A percentile compares a stretch with the other conserved stretches of the same genome.
Conservation (phyloP, 495 filamentous ascomycete genomes). For the Xylaria castorea region DNA sequence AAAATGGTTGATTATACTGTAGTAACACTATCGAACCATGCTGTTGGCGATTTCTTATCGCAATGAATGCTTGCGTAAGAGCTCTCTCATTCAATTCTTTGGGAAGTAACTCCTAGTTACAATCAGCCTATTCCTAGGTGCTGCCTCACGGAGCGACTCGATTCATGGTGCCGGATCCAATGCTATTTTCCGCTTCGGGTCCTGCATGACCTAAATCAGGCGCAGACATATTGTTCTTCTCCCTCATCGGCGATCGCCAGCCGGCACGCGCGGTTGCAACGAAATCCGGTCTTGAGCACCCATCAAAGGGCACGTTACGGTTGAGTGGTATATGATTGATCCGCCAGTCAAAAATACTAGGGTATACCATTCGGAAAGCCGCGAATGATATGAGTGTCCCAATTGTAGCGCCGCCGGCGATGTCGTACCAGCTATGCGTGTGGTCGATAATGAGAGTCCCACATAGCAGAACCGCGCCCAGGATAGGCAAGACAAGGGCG, state of each 20-base stretch:
- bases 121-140: not conserved
- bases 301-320: constrained; percentile 33
- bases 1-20: constrained; percentile 14
- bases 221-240: not conserved
- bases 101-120: not conserved
- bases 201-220: not conserved
- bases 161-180: not conserved
- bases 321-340: constrained; percentile 52
- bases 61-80: not conserved
- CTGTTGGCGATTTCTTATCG: not conserved
- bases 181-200: not conserved
- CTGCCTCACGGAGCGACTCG: not conserved
- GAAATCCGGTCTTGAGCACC: constrained; percentile 24
- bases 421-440: constrained; percentile 58
- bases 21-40: constrained; percentile 14
- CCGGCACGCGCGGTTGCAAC: constrained; percentile 34
- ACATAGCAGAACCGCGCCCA: constrained; percentile 56
- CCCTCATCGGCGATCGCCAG: constrained; percentile 25
- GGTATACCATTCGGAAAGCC: constrained; percentile 46
- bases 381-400: constrained; percentile 50
- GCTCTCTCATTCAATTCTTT: not conserved
- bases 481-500: constrained; percentile 53
- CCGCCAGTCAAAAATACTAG: constrained; percentile 51
- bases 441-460: constrained; percentile 57
- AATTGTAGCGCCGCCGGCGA: constrained; percentile 53